These are phyloP conservation scores for Acanthamoeba triangularis DNA, from an alignment of 208 protist genomes.

Conservation along the genomic window DNA sequence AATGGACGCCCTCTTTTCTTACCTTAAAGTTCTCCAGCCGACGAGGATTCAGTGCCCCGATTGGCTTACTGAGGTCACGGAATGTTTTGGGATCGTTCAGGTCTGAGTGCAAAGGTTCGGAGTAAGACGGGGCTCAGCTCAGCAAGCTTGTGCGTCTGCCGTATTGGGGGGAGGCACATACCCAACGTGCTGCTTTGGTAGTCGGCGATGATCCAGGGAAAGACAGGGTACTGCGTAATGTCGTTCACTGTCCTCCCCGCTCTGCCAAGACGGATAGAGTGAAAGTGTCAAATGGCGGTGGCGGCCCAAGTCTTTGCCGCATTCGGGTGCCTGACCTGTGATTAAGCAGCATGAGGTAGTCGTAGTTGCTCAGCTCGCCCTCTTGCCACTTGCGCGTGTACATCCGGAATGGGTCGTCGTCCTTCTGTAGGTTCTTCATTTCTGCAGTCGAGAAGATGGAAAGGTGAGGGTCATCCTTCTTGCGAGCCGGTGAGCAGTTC, in stretches of 20 bases:
- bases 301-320: too few relatives aligned
- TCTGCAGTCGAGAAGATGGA: not conserved
- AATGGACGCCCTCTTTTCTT: constrained; percentile 55
- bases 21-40: constrained; percentile 91
- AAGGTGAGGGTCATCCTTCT: not conserved
- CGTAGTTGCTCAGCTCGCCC: constrained; percentile 94
- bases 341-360: constrained; percentile 96
- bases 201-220: constrained; percentile 96
- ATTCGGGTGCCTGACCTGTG: constrained; percentile 63
- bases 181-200: constrained; percentile 91
- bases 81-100: constrained; percentile 88
- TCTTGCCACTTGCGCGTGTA: constrained; percentile 67
- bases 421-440: constrained; percentile 68
- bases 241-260: constrained; percentile 91
- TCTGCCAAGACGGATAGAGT: not conserved
- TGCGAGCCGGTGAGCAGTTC: not conserved
- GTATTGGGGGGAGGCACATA: not conserved
- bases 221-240: constrained; percentile 94
- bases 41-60: constrained; percentile 93
- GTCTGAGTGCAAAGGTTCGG: constrained; percentile 82
- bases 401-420: not conserved
- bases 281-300: too few relatives aligned
- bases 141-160: not conserved
- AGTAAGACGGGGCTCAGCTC: not conserved
- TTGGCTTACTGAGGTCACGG: constrained; percentile 95